Conservation (phyloP, 441 rosid genomes). For the Manihot esculenta region DNA sequence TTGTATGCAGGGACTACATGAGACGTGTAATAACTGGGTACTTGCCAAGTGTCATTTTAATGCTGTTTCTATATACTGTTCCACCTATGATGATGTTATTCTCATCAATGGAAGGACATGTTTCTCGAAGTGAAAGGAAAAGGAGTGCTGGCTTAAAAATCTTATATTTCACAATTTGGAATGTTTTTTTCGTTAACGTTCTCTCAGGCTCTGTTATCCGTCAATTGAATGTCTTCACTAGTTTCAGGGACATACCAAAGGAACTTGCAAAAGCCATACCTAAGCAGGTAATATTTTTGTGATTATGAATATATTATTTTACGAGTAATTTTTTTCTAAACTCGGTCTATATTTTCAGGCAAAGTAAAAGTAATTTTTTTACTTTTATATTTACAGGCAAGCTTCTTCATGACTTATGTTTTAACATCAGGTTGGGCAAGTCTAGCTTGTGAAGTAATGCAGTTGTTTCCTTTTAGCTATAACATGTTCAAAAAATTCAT, state of each 20-base stretch:
- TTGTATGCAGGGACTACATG: slow-evolving; percentile 52
- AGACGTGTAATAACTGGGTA: slow-evolving; percentile 76
- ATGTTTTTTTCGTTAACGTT: slow-evolving; percentile 81
- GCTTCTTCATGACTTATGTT: slow-evolving; percentile 91
- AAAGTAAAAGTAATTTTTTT: no score
- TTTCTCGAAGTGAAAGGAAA: slow-evolving; percentile 76
- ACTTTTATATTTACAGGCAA: slow-evolving; percentile 56
- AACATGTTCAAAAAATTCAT: slow-evolving; percentile 43
- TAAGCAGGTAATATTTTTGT: slow-evolving; percentile 53
- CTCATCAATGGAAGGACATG: slow-evolving; percentile 70
- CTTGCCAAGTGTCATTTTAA: slow-evolving; percentile 83
- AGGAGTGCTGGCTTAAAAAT: slow-evolving; percentile 81
- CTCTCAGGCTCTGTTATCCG: slow-evolving; percentile 77
- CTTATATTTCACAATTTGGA: slow-evolving; percentile 85
- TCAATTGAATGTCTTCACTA: slow-evolving; percentile 53
- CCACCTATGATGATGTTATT: slow-evolving; percentile 91
- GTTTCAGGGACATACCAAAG: slow-evolving; percentile 60
- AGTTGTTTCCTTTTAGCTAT: slow-evolving; percentile 59
- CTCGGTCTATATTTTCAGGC: no score
- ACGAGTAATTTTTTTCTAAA: background rate
- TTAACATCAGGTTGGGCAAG: slow-evolving; percentile 95
- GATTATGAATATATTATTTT: slow-evolving; percentile 12
- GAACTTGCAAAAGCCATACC: slow-evolving; percentile 83
- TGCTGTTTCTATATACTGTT: slow-evolving; percentile 60
- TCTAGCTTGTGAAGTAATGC: slow-evolving; percentile 78